Evolutionary conservation across 768 basidiomycete genomes (phyloP).

Genomic region (Boletus huronensis): DNA sequence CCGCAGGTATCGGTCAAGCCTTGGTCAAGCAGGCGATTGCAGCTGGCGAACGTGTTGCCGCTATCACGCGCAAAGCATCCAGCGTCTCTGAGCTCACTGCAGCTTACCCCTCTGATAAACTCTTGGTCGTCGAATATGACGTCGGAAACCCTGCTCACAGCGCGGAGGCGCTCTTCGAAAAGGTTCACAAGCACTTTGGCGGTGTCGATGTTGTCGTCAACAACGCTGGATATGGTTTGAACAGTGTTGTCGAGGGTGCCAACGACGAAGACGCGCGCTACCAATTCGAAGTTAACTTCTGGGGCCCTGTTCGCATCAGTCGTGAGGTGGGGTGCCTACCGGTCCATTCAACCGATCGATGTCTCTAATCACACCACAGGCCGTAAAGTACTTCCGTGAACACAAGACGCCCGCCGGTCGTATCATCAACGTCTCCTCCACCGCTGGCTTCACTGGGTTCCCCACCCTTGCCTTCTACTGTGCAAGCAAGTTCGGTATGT

Average conservation of each 20-base stretch:
- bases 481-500: constrained; percentile 25
- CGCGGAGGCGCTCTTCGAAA: constrained; percentile 18
- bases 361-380: constrained; percentile 2
- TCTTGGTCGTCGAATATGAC: constrained; percentile 31
- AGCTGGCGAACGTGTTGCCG: constrained; percentile 28
- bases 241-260: constrained; percentile 26
- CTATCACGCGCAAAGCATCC: constrained; percentile 25
- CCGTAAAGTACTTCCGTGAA: constrained; percentile 32
- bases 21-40: constrained; percentile 27
- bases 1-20: constrained; percentile 38
- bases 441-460: constrained; percentile 14
- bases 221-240: constrained; percentile 29
- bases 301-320: constrained; percentile 27
- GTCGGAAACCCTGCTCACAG: constrained; percentile 24
- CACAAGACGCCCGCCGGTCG: constrained; percentile 23
- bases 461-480: constrained; percentile 19
- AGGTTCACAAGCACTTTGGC: constrained; percentile 25
- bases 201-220: constrained; percentile 34
- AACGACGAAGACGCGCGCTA: constrained; percentile 25
- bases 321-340: constrained; percentile 15
- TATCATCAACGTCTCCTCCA: constrained; percentile 22
- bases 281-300: constrained; percentile 34
- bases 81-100: constrained; percentile 14
- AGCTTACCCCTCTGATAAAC: constrained; percentile 15
- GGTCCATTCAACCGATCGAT: not conserved